Percentiles rank a stretch among this genome's conserved stretches.
Conservation (phyloP, 139 green algal genomes). For the Chlorella vulgaris region DNA sequence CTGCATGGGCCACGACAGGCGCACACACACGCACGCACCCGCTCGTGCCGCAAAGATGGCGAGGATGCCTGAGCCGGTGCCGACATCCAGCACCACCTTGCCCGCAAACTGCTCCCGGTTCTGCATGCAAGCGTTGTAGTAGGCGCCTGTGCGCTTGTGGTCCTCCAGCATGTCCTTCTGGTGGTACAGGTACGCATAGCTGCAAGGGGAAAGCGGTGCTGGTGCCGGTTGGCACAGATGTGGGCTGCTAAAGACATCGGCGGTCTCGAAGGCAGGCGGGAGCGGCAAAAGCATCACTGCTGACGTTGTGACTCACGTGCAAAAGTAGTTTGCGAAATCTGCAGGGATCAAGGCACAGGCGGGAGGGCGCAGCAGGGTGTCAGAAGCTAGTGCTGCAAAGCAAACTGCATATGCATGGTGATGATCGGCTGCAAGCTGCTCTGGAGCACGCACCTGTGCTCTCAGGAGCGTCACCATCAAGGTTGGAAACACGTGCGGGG, state of each 20-base stretch:
- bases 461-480: constrained; percentile 79
- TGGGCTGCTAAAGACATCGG: not conserved
- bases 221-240: too few species aligned
- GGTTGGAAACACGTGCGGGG: constrained; percentile 54
- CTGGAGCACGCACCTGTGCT: constrained; percentile 52
- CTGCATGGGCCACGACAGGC: too few species aligned
- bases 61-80: constrained; percentile 95
- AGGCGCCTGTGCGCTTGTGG: constrained; percentile 93
- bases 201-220: not conserved
- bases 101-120: constrained; percentile 70
- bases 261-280: too few species aligned
- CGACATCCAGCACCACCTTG: constrained; percentile 96
- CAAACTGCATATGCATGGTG: not conserved
- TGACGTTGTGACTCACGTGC: constrained; percentile 67
- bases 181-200: constrained; percentile 89
- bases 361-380: not conserved
- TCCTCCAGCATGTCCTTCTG: constrained; percentile 99
- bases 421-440: too few species aligned
- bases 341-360: not conserved
- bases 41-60: constrained; percentile 94
- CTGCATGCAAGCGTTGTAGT: constrained; percentile 81
- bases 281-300: not conserved
- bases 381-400: not conserved
- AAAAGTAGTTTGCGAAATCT: constrained; percentile 99
- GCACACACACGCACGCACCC: constrained; percentile 24